Base-by-base conservation (phyloP, 345 rosid species). In the Schrenkiella parvula region DNA sequence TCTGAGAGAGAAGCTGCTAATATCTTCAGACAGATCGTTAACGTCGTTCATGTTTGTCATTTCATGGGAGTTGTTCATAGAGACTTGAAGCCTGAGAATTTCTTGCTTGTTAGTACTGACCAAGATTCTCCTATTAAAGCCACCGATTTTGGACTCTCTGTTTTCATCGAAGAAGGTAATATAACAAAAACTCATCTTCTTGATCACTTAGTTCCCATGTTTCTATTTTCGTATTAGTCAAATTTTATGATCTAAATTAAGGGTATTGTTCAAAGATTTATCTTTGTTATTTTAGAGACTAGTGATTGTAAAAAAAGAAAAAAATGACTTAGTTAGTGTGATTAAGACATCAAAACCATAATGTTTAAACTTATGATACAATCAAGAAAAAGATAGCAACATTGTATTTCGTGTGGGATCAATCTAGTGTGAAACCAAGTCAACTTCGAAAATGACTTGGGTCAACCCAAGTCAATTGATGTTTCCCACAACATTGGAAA, bases 61-160 rank as follows among this genome's bases (percentile, higher is more conserved):
- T 91, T 91, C 56, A 89, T 91, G 97, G 99, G 99, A 2, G 95
- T 95, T 65, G 82, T 89, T 77, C 98, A 93, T 44, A 81, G 93
- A 51, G 96, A 93, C 71, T 75, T 93, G 73, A 95, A 95, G 87
- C 99, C 99, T 10, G 97, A 95, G 86, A 91, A 95, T 74, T 89
- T 95, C 86, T 79, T 95, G 83, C 70, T 95, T 44, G 82, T 77
- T 67, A 84, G 76, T 78, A 76, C 61, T 10, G 85, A 76, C 3
- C 80, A 84, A 4, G 74, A 78, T 14, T 82, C 95, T 48, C 81
- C 80, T 0, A 65, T 95, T 14, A 95, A 95, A 80, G 95, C 91
- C 17, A 89, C 86, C 0, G 96, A 88, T 68, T 95, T 95, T 81
- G 97, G 96, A 19, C 85, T 88, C 79, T 91, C 99, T 48, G 88